phyloP scores from a whole-genome alignment of 352 stramenopile genomes.

The Pythium oligandrum region DNA sequence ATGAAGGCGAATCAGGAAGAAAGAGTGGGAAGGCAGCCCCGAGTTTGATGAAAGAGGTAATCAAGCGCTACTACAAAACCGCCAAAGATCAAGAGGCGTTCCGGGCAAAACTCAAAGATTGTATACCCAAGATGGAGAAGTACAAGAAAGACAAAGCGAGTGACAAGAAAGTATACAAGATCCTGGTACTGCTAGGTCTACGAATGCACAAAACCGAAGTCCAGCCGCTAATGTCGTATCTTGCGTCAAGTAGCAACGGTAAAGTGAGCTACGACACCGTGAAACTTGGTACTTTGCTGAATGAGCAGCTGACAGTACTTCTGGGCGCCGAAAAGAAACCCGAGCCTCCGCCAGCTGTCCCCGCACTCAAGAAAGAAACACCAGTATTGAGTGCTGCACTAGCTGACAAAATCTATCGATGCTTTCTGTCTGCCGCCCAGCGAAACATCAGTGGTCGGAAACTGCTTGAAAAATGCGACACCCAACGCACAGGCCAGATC shows the following conservation, averaged over 20 bases:
- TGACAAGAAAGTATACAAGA: slow-evolving; percentile 61
- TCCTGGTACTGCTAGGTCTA: slow-evolving; percentile 37
- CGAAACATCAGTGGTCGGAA: slow-evolving; percentile 70
- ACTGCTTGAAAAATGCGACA: slow-evolving; percentile 71
- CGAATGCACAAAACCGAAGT: slow-evolving; percentile 49
- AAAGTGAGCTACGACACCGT: slow-evolving; percentile 27
- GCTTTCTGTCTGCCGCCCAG: slow-evolving; percentile 61
- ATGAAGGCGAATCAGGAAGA: slow-evolving; percentile 32
- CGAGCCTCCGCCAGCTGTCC: background rate
- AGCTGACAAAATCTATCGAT: slow-evolving; percentile 60
- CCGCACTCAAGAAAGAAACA: slow-evolving; percentile 1
- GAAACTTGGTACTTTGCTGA: slow-evolving; percentile 5
- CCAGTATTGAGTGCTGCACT: slow-evolving; percentile 18
- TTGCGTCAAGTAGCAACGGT: slow-evolving; percentile 25
- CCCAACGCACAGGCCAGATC: slow-evolving; percentile 39
- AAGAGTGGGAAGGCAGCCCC: slow-evolving; percentile 24
- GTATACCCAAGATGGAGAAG: slow-evolving; percentile 15
- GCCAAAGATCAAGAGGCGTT: slow-evolving; percentile 32
- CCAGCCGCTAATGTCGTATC: slow-evolving; percentile 33
- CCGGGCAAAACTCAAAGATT: slow-evolving; percentile 16
- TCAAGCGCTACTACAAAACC: slow-evolving; percentile 32
- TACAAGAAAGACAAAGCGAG: slow-evolving; percentile 25
- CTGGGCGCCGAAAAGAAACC: slow-evolving; percentile 12
- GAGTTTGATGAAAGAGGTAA: slow-evolving; percentile 24
- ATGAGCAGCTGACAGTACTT: slow-evolving; percentile 11